Evolutionary conservation across 495 filamentous ascomycete genomes (phyloP), one percentile per base, ranked within the genome.

Genomic region (Poronia punctata): DNA sequence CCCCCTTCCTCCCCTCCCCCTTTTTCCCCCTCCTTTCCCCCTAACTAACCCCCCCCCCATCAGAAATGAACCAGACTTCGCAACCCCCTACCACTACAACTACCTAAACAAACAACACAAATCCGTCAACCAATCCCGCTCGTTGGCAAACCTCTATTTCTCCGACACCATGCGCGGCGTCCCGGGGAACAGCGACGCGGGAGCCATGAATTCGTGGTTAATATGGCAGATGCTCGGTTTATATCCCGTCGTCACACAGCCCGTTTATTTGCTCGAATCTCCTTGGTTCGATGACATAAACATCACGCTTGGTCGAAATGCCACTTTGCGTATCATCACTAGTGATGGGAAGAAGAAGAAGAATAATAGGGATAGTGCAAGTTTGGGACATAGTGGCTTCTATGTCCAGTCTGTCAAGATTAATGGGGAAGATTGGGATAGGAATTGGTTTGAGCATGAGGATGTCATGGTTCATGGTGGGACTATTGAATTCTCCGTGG

Each of bases 61-160:
- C n/a, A 76, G 73, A 2, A 84, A 85, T 45, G 78, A 85, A 52
- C 80, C 80, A 24, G 65, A 66, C 23, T 85, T 86, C 60, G 74
- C 74, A 18, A 68, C 74, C 4, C 80, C 80, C 0, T 86, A 83
- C 52, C 66, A 84, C 2, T 85, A 79, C 64, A 75, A 84, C 52
- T 86, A 71, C 56, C 67, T 76, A 40, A 65, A 68, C 47, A 65
- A 70, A 26, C 80, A 79, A 42, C 66, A 77, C 44, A 62, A 75
- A 15, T 71, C 68, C n/a, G 79, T 80, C 7, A 60, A 73, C 46
- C 66, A 64, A 40, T 72, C 72, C 1, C 65, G 76, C 22, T 52
- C 60, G 16, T 64, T 81, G 3, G 71, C 68, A 4, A 65, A 72
- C 35, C 52, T 66, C 32, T 78, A 76, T 64, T 81, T 74, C 49